These are phyloP conservation scores for Begonia masoniana DNA, from an alignment of 306 rosid species.

Conservation along the genomic window DNA sequence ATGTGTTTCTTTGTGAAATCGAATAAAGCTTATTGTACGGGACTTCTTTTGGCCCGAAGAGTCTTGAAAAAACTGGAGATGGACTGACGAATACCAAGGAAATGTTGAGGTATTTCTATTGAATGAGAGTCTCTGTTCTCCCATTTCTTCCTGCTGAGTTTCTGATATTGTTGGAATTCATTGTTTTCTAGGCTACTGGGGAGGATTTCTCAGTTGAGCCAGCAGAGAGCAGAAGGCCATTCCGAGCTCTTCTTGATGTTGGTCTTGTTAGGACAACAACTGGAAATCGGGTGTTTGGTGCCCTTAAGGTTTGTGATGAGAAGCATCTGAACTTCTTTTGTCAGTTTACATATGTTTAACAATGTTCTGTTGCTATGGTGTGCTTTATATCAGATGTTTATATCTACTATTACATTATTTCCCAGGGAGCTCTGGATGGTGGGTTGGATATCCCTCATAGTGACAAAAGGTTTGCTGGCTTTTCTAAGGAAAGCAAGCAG, in stretches of 20 bases:
- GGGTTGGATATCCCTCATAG: constrained; percentile 66
- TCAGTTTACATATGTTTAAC: too few relatives aligned
- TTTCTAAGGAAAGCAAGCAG: constrained; percentile 33
- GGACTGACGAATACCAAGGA: constrained; percentile 78
- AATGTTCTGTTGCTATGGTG: too few relatives aligned
- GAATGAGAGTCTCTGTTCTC: too few relatives aligned
- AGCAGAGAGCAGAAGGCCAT: constrained; percentile 79
- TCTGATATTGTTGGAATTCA: too few relatives aligned
- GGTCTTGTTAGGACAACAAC: constrained; percentile 80
- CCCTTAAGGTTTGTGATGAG: constrained; percentile 37
- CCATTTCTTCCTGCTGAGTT: too few relatives aligned
- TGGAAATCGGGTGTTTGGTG: constrained; percentile 83
- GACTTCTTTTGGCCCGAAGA: constrained; percentile 77
- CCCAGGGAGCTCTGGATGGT: constrained; percentile 65
- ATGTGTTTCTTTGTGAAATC: not conserved
- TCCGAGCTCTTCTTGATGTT: constrained; percentile 95
- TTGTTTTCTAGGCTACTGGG: constrained; percentile 44
- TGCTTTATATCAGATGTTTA: not conserved
- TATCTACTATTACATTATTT: constrained; percentile 7
- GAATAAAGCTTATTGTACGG: constrained; percentile 73
- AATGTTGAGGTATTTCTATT: constrained; percentile 59
- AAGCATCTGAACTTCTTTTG: too few relatives aligned
- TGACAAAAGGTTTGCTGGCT: constrained; percentile 70
- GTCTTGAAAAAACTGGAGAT: constrained; percentile 62
- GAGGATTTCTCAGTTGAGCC: constrained; percentile 93